These are phyloP conservation scores for Suhomyces tanzawaensis DNA, from an alignment of 805 yeast species.

Conservation along the genomic window DNA sequence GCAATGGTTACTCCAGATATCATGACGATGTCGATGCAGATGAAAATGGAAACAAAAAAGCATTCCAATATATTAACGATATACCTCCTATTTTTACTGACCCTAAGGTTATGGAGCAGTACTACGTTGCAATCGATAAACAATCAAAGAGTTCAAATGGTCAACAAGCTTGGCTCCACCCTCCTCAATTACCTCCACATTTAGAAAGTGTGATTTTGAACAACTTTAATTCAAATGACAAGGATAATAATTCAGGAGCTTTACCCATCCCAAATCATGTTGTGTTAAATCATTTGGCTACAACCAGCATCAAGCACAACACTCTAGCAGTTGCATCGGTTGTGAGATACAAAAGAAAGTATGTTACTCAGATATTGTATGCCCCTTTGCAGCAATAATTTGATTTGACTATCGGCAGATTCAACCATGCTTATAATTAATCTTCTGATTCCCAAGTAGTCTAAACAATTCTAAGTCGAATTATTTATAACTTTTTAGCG, in stretches of 20 bases:
- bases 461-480: too few relatives aligned
- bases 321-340: conserved; percentile 92
- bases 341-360: conserved; percentile 82
- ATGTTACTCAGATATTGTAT: conserved; percentile 87
- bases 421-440: too few relatives aligned
- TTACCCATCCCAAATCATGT: conserved; percentile 94
- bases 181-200: conserved; percentile 97
- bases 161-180: conserved; percentile 71
- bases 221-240: conserved; percentile 55
- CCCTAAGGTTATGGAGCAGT: conserved; percentile 84
- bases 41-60: conserved; percentile 11
- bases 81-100: conserved; percentile 84
- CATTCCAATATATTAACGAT: conserved; percentile 53
- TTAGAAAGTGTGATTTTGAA: conserved; percentile 90
- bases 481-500: too few relatives aligned
- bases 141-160: conserved; percentile 57
- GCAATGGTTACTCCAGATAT: conserved; percentile 73
- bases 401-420: too few relatives aligned
- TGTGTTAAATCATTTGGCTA: conserved; percentile 90
- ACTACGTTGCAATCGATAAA: conserved; percentile 71
- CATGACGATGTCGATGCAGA: conserved; percentile 53
- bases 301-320: conserved; percentile 90
- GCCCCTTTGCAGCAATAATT: conserved; percentile 65
- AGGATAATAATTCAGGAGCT: conserved; percentile 83
- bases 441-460: too few relatives aligned